A percentile compares a stretch with the other conserved stretches of the same genome.
phyloP scores from a whole-genome alignment of 2,329 filamentous ascomycete species.

The Xylariaceae sp. region DNA sequence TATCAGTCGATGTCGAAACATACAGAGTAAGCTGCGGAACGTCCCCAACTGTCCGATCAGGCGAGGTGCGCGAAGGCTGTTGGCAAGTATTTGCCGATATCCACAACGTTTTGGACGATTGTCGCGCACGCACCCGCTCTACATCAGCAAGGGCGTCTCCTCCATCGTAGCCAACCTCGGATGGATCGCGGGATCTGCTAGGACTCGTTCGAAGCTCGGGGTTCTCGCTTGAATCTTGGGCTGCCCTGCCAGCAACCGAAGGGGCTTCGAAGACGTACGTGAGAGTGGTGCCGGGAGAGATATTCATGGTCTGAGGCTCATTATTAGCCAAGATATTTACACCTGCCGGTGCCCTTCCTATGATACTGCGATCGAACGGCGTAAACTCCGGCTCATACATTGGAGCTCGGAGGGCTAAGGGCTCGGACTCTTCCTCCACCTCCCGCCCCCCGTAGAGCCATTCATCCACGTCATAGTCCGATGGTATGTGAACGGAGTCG shows the following conservation, averaged over 20 bases:
- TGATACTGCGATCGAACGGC: constrained; percentile 62
- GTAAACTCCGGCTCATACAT: constrained; percentile 64
- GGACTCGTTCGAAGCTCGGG: constrained; percentile 32
- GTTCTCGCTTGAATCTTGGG: constrained; percentile 18
- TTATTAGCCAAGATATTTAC: constrained; percentile 67
- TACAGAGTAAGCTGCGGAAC: constrained; percentile 79
- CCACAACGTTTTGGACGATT: constrained; percentile 61
- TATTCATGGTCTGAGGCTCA: constrained; percentile 57
- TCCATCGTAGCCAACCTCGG: constrained; percentile 20
- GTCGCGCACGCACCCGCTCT: constrained; percentile 31
- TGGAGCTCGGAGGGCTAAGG: constrained; percentile 27
- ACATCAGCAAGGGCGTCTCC: constrained; percentile 19
- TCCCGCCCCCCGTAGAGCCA: constrained; percentile 25
- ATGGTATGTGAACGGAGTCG: constrained; percentile 44
- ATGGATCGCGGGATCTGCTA: constrained; percentile 20
- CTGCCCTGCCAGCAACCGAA: constrained; percentile 50
- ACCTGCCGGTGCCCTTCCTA: constrained; percentile 60
- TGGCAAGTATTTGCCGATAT: constrained; percentile 85
- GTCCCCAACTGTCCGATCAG: constrained; percentile 45
- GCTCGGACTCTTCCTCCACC: constrained; percentile 20
- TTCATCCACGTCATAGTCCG: constrained; percentile 25
- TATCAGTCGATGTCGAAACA: constrained; percentile 67
- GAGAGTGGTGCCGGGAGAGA: constrained; percentile 63
- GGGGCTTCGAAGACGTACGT: constrained; percentile 66
- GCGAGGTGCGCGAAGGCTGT: constrained; percentile 65